Evolutionary conservation across 257 asterid species (phyloP).

Genomic region (Primulina huaijiensis): DNA sequence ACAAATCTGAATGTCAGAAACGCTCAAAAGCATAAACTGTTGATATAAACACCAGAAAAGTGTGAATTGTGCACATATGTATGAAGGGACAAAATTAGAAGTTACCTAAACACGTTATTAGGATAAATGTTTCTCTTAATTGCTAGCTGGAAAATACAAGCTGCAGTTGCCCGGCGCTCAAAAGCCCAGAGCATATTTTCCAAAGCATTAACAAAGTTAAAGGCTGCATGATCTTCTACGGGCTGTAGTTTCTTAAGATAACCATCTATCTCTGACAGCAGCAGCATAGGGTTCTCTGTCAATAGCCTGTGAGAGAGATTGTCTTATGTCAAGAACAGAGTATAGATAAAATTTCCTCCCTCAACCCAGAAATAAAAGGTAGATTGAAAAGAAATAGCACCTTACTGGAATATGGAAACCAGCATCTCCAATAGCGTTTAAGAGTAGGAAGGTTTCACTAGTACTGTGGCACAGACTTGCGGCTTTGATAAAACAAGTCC

Average conservation of each 20-base stretch:
- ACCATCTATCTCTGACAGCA: slow-evolving; percentile 67
- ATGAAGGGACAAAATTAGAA: slow-evolving; percentile 10
- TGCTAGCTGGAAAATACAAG: slow-evolving; percentile 91
- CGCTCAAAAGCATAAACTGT: slow-evolving; percentile 12
- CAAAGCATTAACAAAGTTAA: slow-evolving; percentile 88
- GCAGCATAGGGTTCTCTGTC: slow-evolving; percentile 52
- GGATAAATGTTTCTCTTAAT: slow-evolving; percentile 73
- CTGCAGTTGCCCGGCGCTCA: slow-evolving; percentile 89
- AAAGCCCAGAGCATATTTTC: slow-evolving; percentile 93
- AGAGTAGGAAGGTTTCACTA: slow-evolving; percentile 54
- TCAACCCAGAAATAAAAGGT: slow-evolving; percentile 19
- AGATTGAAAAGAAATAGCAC: slow-evolving; percentile 33
- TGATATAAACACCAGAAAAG: slow-evolving; percentile 18
- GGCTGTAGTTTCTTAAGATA: slow-evolving; percentile 65
- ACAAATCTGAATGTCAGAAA: background rate
- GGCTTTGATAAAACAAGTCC: slow-evolving; percentile 86
- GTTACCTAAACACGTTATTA: slow-evolving; percentile 69
- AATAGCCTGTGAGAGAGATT: slow-evolving; percentile 58
- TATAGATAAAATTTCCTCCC: slow-evolving; percentile 11
- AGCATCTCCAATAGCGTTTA: slow-evolving; percentile 66
- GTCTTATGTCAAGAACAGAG: slow-evolving; percentile 26
- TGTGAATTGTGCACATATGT: background rate
- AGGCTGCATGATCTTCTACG: slow-evolving; percentile 74
- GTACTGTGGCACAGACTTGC: slow-evolving; percentile 64
- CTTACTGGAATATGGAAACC: slow-evolving; percentile 84